Evolutionary conservation across 2,329 filamentous ascomycete genomes (phyloP), one percentile per base, ranked within the genome.

Genomic region (Diplodia seriata): DNA sequence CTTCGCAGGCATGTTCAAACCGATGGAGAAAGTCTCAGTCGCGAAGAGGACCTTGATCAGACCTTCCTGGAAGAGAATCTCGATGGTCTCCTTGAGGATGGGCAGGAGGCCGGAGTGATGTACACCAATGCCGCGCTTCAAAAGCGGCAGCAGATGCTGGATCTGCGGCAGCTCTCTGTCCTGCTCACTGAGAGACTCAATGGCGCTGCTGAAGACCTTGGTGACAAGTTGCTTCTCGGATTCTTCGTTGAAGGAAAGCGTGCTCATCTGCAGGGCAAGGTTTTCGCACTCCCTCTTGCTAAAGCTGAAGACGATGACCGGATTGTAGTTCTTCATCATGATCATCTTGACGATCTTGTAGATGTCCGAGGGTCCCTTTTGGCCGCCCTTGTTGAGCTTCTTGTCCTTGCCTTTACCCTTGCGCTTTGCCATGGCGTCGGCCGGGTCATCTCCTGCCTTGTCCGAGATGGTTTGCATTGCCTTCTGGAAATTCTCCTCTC

Each of bases 311-410:
- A 99, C 93, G 77, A 99, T 99, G 74, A 98, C 95, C 0, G 95
- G 95, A 75, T 99, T 97, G 81, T 95, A 96, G 77, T 91, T 95
- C 83, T 94, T 97, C 81, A 92, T 86, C 90, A 99, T 97, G 73
- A 98, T 97, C 95, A 99, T 99, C 80, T 91, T 92, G 72, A 99
- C 91, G 74, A 99, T 97, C 85, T 97, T 98, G 83, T 93, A 93
- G 70, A 99, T 97, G 80, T 99, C 95, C 1, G 89, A 89, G 15
- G 88, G 83, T 6, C 76, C 77, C 26, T 87, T 86, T 66, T 84
- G 86, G n/a, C 91, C 91, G 61, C 93, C 93, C 81, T 96, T 97
- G 80, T 94, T 93, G 4, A 89, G 89, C 81, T 91, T 94, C 84
- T 97, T 97, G 77, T 97, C 90, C 78, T 94, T 97, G 70, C 94